A percentile compares a stretch with the other conserved stretches of the same genome.
phyloP scores from a whole-genome alignment of 2,329 filamentous ascomycete genomes.

The Alternaria infectoria region DNA sequence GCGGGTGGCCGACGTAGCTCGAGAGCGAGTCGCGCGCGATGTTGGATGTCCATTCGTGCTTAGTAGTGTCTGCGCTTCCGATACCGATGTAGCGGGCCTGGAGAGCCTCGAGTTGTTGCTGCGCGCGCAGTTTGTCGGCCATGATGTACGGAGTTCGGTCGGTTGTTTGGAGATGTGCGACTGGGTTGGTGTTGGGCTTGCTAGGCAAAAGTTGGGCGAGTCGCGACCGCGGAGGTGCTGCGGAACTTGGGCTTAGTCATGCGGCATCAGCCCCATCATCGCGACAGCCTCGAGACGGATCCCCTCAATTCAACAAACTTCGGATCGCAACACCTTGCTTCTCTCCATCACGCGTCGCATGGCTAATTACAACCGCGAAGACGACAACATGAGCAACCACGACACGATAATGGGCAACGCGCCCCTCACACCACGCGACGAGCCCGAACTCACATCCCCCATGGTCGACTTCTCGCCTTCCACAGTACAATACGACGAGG shows the following conservation, averaged over 20 bases:
- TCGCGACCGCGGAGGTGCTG: slow-evolving; percentile 14
- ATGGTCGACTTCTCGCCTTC: slow-evolving; percentile 51
- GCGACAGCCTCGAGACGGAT: not conserved
- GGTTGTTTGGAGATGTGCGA: not conserved
- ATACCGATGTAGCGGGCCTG: slow-evolving; percentile 96
- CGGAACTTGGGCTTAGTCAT: slow-evolving; percentile 11
- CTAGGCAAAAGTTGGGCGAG: slow-evolving; percentile 2
- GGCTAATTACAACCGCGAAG: not conserved
- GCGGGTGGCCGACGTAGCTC: slow-evolving; percentile 87
- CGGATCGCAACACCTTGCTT: not conserved
- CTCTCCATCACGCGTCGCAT: not conserved
- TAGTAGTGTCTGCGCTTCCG: slow-evolving; percentile 94
- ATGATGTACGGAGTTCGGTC: slow-evolving; percentile 22
- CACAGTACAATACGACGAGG: slow-evolving; percentile 52
- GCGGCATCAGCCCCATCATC: slow-evolving; percentile 1
- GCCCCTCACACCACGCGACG: slow-evolving; percentile 42
- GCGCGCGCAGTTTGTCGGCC: slow-evolving; percentile 97
- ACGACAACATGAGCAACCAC: slow-evolving; percentile 23
- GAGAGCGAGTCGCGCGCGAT: slow-evolving; percentile 92
- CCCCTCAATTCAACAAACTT: not conserved
- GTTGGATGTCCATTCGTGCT: slow-evolving; percentile 97
- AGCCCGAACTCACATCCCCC: slow-evolving; percentile 37
- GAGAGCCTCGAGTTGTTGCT: slow-evolving; percentile 96
- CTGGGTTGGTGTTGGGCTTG: not conserved
- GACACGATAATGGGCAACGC: slow-evolving; percentile 35